Conservation (phyloP, 257 asterid genomes). For the Fraxinus americana region DNA sequence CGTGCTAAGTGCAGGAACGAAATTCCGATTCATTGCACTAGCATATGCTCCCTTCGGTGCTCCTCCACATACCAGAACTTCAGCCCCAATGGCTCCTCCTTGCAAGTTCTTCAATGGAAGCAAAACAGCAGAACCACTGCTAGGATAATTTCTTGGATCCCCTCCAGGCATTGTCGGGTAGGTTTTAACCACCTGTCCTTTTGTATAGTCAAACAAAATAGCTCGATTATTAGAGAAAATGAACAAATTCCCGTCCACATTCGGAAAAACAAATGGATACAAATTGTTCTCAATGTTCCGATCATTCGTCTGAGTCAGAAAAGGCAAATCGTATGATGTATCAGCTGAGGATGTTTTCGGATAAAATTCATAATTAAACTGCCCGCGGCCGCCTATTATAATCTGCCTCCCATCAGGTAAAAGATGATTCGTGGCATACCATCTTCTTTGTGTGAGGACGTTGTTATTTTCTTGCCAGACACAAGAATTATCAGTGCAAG, state of each 20-base stretch:
- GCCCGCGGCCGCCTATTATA: conserved; percentile 45
- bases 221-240: conserved; percentile 58
- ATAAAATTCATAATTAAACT: conserved; percentile 50
- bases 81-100: conserved; percentile 1
- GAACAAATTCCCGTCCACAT: conserved; percentile 52
- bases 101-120: conserved; percentile 42
- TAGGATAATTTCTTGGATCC: conserved; percentile 64
- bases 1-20: conserved; percentile 43
- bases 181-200: conserved; percentile 18
- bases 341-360: conserved; percentile 28
- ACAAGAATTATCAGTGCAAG: conserved; percentile 38
- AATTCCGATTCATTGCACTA: conserved; percentile 33
- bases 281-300: conserved; percentile 42
- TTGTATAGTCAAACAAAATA: conserved; percentile 36
- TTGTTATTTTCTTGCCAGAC: conserved; percentile 46
- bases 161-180: conserved; percentile 52
- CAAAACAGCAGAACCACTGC: conserved; percentile 62
- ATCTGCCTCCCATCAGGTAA: conserved; percentile 51
- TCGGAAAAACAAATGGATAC: conserved; percentile 53
- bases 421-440: conserved; percentile 56
- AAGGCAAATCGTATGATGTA: conserved; percentile 23
- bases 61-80: conserved; percentile 59
- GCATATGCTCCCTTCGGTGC: conserved; percentile 52
- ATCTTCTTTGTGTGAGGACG: conserved; percentile 31
- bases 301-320: conserved; percentile 44